Evolutionary conservation across 1,284 basidiomycete genomes (phyloP), one percentile per base, ranked within the genome.

Genomic region (Malassezia caprae): DNA sequence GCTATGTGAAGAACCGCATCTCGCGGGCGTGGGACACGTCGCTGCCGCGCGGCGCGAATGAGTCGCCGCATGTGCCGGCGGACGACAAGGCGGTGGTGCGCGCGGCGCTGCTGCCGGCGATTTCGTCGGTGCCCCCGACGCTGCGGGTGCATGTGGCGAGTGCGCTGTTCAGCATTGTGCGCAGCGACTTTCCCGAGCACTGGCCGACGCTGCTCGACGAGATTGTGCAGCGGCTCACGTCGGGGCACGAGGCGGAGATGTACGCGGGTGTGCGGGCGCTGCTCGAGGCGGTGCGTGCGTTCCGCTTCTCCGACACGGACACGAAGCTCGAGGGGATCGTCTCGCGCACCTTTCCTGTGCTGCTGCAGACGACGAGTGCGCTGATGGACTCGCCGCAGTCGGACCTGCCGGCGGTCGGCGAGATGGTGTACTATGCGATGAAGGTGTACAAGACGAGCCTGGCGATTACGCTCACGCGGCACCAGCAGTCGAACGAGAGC

Each of bases 401-500:
- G 12, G 56, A 63, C 2, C 61, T 63, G 15, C 39, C 61, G 8
- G 59, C 69, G 21, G 69, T 64, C 17, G 72, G 72, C 44, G 61
- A 65, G 60, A 63, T 72, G 31, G 40, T 74, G 41, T 71, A 73
- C 58, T 40, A 68, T 40, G 64, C 70, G 19, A 54, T 68, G 60
- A 74, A 74, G 55, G 47, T 63, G 43, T 74, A 72, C 67, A 72
- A 71, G 61, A 68, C 65, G 30, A 65, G 61, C 46, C 69, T 74
- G 58, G 57, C 63, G 30, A 48, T 61, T 27, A 61, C 65, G 21
- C 61, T 74, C 7, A 64, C 67, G 23, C 53, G 59, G 51, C 67
- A 71, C 47, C 69, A 69, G 52, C 72, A 72, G 51, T 59, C 65
- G 39, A 51, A 69, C 55, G 63, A 68, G 34, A 67, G 63, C 41